Percentiles rank a stretch among this genome's conserved stretches.
phyloP scores from a whole-genome alignment of 2,329 filamentous ascomycete genomes.

The Rutstroemia sp. region DNA sequence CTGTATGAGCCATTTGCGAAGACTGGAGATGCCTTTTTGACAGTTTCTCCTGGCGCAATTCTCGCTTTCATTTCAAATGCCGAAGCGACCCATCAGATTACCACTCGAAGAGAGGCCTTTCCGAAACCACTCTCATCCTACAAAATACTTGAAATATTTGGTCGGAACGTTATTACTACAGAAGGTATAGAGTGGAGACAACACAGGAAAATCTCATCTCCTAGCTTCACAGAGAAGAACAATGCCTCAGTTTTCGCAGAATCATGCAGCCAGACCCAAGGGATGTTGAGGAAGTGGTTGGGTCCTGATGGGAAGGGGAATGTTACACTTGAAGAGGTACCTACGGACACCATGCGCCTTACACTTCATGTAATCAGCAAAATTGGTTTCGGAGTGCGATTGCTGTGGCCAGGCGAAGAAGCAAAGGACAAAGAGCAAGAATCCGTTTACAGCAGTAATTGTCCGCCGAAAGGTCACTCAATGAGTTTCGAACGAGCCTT shows the following conservation, averaged over 20 bases:
- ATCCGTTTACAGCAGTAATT: slow-evolving; percentile 32
- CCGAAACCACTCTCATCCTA: slow-evolving; percentile 60
- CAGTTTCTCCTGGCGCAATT: slow-evolving; percentile 50
- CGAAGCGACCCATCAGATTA: slow-evolving; percentile 54
- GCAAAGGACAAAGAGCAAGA: slow-evolving; percentile 38
- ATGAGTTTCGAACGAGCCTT: slow-evolving; percentile 50
- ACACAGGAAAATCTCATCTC: slow-evolving; percentile 65
- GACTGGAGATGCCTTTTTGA: slow-evolving; percentile 55
- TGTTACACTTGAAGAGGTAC: slow-evolving; percentile 41
- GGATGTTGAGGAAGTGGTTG: slow-evolving; percentile 53
- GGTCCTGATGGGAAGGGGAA: slow-evolving; percentile 34
- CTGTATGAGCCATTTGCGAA: slow-evolving; percentile 51
- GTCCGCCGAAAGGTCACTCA: slow-evolving; percentile 35
- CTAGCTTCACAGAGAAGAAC: slow-evolving; percentile 71
- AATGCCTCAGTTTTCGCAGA: slow-evolving; percentile 60
- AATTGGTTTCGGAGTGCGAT: slow-evolving; percentile 61
- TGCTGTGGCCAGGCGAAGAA: slow-evolving; percentile 57
- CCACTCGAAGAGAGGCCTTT: slow-evolving; percentile 60
- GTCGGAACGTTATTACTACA: slow-evolving; percentile 62
- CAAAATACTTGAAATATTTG: slow-evolving; percentile 54
- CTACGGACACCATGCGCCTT: slow-evolving; percentile 59
- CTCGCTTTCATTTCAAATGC: slow-evolving; percentile 43
- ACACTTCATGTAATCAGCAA: slow-evolving; percentile 54
- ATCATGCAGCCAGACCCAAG: slow-evolving; percentile 53
- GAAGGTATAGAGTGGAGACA: slow-evolving; percentile 64